phyloP scores from a whole-genome alignment of 805 yeast genomes.

The Wickerhamomyces tratensis region DNA sequence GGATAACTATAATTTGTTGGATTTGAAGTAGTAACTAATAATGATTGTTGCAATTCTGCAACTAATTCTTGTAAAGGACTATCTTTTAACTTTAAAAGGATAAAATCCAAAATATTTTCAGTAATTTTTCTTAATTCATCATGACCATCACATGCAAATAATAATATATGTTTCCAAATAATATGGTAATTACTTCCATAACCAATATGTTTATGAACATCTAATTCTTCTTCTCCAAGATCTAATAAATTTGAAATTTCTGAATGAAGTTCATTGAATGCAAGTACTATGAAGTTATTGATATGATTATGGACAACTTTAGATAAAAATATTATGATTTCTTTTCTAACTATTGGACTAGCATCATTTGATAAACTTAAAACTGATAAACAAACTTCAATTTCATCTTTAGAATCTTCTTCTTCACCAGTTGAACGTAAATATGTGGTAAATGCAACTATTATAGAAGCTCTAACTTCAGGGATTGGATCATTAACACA shows the following conservation, averaged over 20 bases:
- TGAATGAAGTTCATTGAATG: conserved; percentile 75
- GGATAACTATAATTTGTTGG: conserved; percentile 11
- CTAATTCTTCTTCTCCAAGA: conserved; percentile 43
- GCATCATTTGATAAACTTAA: conserved; percentile 74
- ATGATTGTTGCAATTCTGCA: conserved; percentile 52
- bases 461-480: conserved; percentile 82
- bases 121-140: conserved; percentile 68
- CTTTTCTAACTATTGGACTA: conserved; percentile 80
- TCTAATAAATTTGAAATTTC: conserved; percentile 40
- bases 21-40: conserved; percentile 29
- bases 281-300: conserved; percentile 75
- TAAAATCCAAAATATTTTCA: conserved; percentile 63
- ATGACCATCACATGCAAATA: conserved; percentile 83
- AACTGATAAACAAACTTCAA: conserved; percentile 59
- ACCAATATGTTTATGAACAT: conserved; percentile 63
- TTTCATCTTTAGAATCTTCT: conserved; percentile 50
- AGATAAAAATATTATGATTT: conserved; percentile 69
- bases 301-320: conserved; percentile 60
- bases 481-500: conserved; percentile 85
- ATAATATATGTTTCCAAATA: conserved; percentile 77
- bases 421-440: conserved; percentile 36
- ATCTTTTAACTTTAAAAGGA: conserved; percentile 43
- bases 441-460: conserved; percentile 64
- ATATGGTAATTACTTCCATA: conserved; percentile 82
- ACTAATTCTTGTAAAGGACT: conserved; percentile 60